Evolutionary conservation across 768 basidiomycete genomes (phyloP).

Genomic region (Coprinellus aureogranulatus): DNA sequence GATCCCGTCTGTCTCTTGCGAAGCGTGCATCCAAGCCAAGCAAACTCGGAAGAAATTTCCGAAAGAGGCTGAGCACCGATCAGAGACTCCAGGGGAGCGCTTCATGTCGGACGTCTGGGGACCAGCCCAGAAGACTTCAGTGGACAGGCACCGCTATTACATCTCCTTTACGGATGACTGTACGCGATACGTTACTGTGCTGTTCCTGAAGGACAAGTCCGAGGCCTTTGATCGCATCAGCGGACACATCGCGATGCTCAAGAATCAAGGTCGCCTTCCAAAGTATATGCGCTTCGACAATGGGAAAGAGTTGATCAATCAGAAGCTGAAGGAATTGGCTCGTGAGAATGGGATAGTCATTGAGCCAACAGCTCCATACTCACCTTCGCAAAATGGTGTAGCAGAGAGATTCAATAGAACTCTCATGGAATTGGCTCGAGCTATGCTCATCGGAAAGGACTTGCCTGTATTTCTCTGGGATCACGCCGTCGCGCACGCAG

Average conservation of each 20-base stretch:
- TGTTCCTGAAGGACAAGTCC: background rate
- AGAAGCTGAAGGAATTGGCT: slow-evolving; percentile 5
- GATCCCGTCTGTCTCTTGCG: too few relatives aligned
- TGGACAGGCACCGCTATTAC: background rate
- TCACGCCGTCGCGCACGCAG: slow-evolving; percentile 28
- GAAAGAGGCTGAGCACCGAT: too few relatives aligned
- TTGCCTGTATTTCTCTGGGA: slow-evolving; percentile 34
- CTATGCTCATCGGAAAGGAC: slow-evolving; percentile 27
- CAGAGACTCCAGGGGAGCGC: too few relatives aligned
- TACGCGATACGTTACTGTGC: background rate
- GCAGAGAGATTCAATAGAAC: slow-evolving; percentile 35
- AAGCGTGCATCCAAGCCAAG: too few relatives aligned
- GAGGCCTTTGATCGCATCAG: background rate
- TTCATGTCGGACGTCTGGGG: too few relatives aligned
- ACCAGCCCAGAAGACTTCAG: too few relatives aligned
- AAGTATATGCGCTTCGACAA: slow-evolving; percentile 18
- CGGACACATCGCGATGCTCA: background rate
- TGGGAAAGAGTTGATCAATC: slow-evolving; percentile 22
- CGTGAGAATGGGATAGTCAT: slow-evolving; percentile 19
- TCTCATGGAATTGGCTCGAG: slow-evolving; percentile 26
- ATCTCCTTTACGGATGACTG: background rate
- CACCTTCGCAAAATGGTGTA: slow-evolving; percentile 29
- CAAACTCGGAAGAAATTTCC: too few relatives aligned
- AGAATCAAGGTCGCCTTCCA: background rate
- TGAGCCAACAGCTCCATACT: slow-evolving; percentile 25